phyloP scores from a whole-genome alignment of 345 rosid species.

The Camelina hispida region DNA sequence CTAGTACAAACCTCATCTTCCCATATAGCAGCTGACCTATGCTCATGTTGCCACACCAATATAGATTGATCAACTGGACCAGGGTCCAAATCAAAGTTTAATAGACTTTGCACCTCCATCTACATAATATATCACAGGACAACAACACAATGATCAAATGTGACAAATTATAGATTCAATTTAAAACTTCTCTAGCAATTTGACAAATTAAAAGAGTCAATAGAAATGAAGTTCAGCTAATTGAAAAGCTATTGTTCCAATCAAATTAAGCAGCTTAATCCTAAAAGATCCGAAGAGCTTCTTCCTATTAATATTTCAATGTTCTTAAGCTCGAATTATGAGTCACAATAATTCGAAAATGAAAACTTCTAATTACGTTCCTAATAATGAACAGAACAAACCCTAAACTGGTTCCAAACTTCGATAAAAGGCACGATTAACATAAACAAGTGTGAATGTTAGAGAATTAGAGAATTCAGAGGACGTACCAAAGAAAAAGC shows the following conservation, averaged over 20 bases:
- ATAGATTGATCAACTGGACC: slow-evolving; percentile 52
- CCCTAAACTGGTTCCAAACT: slow-evolving; percentile 23
- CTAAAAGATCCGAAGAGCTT: background rate
- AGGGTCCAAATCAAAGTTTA: slow-evolving; percentile 48
- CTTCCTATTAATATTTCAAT: no score
- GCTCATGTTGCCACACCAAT: slow-evolving; percentile 48
- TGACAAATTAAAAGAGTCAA: background rate
- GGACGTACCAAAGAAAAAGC: slow-evolving; percentile 23
- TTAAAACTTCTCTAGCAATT: background rate
- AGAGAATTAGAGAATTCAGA: background rate
- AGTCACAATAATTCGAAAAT: background rate
- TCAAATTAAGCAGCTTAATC: slow-evolving; percentile 6
- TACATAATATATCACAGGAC: slow-evolving; percentile 19
- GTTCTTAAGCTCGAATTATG: background rate
- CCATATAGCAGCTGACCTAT: slow-evolving; percentile 51
- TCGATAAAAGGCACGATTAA: background rate
- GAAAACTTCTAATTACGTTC: slow-evolving; percentile 7
- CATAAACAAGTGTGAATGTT: background rate
- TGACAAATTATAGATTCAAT: background rate
- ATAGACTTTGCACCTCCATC: slow-evolving; percentile 45
- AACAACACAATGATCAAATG: slow-evolving; percentile 12
- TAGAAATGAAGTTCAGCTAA: slow-evolving; percentile 17
- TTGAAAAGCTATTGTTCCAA: background rate
- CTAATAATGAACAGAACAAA: slow-evolving; percentile 11
- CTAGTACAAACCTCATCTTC: slow-evolving; percentile 44